These are phyloP conservation scores for Bisporella sp. DNA, from an alignment of 2,329 filamentous ascomycete species.

Conservation along the genomic window DNA sequence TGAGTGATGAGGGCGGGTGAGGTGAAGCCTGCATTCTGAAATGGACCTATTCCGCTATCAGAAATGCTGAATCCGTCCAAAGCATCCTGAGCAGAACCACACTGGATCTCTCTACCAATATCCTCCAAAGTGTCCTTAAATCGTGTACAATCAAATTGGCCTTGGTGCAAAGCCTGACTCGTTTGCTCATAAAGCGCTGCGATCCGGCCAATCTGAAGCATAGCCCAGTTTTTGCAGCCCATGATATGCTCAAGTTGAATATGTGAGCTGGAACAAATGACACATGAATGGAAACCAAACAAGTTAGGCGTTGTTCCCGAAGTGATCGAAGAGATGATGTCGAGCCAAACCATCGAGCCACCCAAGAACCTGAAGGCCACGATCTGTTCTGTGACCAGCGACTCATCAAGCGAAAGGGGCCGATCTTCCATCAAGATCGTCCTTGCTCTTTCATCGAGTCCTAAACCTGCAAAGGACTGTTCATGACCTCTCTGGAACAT, in stretches of 20 bases:
- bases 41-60: not conserved
- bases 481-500: constrained; percentile 10
- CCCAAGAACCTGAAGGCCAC: constrained; percentile 38
- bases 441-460: constrained; percentile 7
- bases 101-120: constrained; percentile 17
- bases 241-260: constrained; percentile 40
- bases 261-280: constrained; percentile 32
- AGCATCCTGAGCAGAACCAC: constrained; percentile 11
- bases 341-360: constrained; percentile 40
- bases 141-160: constrained; percentile 5
- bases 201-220: constrained; percentile 47
- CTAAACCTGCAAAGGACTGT: not conserved
- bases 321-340: constrained; percentile 43
- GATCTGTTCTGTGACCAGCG: constrained; percentile 37
- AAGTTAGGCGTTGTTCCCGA: constrained; percentile 36
- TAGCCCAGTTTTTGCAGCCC: constrained; percentile 50
- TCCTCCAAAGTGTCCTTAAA: constrained; percentile 9
- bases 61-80: constrained; percentile 12
- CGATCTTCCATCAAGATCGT: constrained; percentile 1
- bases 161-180: constrained; percentile 33
- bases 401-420: constrained; percentile 8
- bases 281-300: constrained; percentile 31
- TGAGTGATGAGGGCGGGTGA: constrained; percentile 14
- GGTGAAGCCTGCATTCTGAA: constrained; percentile 4
- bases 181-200: constrained; percentile 50